Percentiles rank a stretch among this genome's conserved stretches.
phyloP scores from a whole-genome alignment of 805 yeast species.

The Tetrapisispora namnaoensis region DNA sequence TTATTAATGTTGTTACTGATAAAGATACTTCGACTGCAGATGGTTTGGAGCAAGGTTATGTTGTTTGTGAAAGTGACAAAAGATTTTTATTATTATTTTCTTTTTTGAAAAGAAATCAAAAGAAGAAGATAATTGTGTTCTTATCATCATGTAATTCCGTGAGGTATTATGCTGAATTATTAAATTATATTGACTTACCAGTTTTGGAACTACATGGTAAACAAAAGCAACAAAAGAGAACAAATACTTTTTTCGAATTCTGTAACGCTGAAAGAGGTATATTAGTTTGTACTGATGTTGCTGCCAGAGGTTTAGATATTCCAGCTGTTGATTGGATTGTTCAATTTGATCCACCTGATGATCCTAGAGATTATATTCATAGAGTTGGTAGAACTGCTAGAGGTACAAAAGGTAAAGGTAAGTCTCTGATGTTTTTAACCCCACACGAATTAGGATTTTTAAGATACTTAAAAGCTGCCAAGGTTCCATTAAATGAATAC shows the following conservation, averaged over 20 bases:
- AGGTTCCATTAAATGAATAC: slow-evolving; percentile 93
- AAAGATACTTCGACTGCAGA: slow-evolving; percentile 85
- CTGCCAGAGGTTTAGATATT: slow-evolving; percentile 97
- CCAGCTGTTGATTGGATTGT: slow-evolving; percentile 99
- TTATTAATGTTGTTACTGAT: slow-evolving; percentile 85
- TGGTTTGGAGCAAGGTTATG: slow-evolving; percentile 97
- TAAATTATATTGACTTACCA: slow-evolving; percentile 93
- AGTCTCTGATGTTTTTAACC: slow-evolving; percentile 86
- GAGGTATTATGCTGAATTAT: slow-evolving; percentile 87
- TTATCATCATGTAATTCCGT: slow-evolving; percentile 95
- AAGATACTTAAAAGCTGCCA: slow-evolving; percentile 90
- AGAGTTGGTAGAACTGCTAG: slow-evolving; percentile 99
- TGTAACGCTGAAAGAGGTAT: slow-evolving; percentile 95
- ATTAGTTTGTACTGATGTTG: slow-evolving; percentile 93
- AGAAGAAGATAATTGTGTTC: slow-evolving; percentile 89
- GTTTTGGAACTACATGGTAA: slow-evolving; percentile 95
- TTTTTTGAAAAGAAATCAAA: slow-evolving; percentile 83
- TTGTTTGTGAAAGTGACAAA: slow-evolving; percentile 92
- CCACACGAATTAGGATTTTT: slow-evolving; percentile 92
- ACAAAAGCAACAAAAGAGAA: slow-evolving; percentile 97
- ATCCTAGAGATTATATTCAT: slow-evolving; percentile 97
- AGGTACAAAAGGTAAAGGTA: slow-evolving; percentile 83
- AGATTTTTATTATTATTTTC: slow-evolving; percentile 85
- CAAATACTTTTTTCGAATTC: slow-evolving; percentile 95
- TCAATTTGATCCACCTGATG: slow-evolving; percentile 99